Evolutionary conservation across 805 yeast genomes (phyloP), one percentile per base, ranked within the genome.

Genomic region (Teunomyces funiuensis): DNA sequence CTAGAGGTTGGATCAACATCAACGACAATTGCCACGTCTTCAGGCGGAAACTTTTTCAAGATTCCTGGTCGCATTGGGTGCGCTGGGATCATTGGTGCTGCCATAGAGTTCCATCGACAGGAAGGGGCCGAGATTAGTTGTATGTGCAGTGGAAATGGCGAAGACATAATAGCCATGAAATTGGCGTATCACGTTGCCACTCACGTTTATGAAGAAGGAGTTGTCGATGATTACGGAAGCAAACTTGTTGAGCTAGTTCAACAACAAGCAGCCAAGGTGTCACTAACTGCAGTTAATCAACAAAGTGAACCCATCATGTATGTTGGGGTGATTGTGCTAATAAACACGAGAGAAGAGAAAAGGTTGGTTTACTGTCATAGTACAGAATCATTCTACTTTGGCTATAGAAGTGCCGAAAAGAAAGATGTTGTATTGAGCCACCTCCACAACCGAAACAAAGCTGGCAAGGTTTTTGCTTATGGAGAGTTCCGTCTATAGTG

Each of bases 111-210:
- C 29, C 41, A 37, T 10, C 27, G 52, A 0, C 45, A 40, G 9
- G 53, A 54, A 0, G 52, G 44, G 4, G 37, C 43, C 26, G 58
- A 58, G n/a, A 49, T 71, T 1, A 49, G 61, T 27, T 60, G 68
- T 33, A 53, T 54, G 59, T 74, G 82, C 54, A 71, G 79, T 28
- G 83, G 83, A 3, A 76, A 74, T 50, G 83, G 83, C 2, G 83
- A 78, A 47, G 79, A 76, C 42, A 77, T 78, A 26, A 60, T 76
- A 4, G 55, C 57, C 38, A 60, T 69, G 65, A 70, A 66, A 38
- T 51, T 78, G 15, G 73, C 77, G 3, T 49, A 66, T 26, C 42
- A 41, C 9, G 33, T 63, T 3, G 53, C 55, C 2, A 50, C 42
- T 11, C 45, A 43, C 17, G 36, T 42, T 6, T 16, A 52, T 9